Evolutionary conservation across 169 alveolate genomes (phyloP).

Genomic region (Plasmodium knowlesi): DNA sequence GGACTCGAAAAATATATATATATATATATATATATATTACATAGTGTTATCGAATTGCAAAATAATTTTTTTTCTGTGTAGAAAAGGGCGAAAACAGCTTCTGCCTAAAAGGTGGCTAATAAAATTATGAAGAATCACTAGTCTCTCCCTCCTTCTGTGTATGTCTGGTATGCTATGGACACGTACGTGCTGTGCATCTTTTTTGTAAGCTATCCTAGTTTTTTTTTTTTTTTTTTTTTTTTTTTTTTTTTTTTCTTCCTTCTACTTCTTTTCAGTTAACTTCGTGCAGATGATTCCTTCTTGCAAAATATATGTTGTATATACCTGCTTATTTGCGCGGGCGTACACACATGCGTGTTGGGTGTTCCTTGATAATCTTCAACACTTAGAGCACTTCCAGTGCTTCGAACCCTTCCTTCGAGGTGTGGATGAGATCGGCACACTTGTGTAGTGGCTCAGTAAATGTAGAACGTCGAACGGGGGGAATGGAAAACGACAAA

Average conservation of each 20-base stretch:
- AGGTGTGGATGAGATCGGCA: background rate
- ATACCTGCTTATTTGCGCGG: background rate
- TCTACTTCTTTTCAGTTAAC: background rate
- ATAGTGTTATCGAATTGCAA: too few relatives aligned
- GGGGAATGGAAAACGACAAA: too few relatives aligned
- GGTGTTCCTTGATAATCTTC: background rate
- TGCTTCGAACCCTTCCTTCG: background rate
- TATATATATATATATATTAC: too few relatives aligned
- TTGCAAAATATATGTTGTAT: background rate
- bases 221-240: too few relatives aligned
- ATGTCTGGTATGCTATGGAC: background rate
- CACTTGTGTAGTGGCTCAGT: background rate
- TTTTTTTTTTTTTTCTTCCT: background rate
- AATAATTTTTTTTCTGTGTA: background rate
- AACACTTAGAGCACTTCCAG: background rate
- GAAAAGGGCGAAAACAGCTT: background rate
- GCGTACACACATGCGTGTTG: background rate
- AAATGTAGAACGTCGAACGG: background rate
- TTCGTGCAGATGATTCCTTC: background rate
- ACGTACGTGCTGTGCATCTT: background rate
- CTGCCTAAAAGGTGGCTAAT: background rate
- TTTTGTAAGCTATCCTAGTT: background rate
- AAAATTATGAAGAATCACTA: background rate
- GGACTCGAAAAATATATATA: background rate
- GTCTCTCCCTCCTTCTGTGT: background rate